Evolutionary conservation across 495 filamentous ascomycete genomes (phyloP).

Genomic region (Aspergillus heteromorphus): DNA sequence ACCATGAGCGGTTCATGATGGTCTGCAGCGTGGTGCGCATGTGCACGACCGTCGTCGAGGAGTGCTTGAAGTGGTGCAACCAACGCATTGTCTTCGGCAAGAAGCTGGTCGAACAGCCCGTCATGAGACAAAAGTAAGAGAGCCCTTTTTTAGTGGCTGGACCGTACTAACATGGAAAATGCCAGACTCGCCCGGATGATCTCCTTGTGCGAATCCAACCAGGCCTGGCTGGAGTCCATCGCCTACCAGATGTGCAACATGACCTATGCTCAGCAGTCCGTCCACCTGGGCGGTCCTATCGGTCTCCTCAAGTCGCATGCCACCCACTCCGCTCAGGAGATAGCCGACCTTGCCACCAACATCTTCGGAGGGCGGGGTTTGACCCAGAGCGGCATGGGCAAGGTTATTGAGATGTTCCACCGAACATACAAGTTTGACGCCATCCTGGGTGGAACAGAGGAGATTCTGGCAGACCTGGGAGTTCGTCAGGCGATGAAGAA

Average conservation of each 20-base stretch:
- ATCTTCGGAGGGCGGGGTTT: constrained; percentile 81
- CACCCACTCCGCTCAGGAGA: constrained; percentile 72
- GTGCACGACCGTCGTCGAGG: constrained; percentile 67
- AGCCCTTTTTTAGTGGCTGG: neutral
- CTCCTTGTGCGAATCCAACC: constrained; percentile 70
- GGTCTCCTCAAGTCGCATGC: constrained; percentile 75
- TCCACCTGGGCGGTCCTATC: constrained; percentile 72
- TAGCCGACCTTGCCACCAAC: constrained; percentile 77
- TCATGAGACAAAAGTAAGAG: constrained; percentile 73
- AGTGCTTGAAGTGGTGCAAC: constrained; percentile 85
- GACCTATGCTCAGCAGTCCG: constrained; percentile 72
- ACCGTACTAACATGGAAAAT: neutral
- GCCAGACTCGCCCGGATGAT: constrained; percentile 77
- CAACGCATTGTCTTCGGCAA: constrained; percentile 84
- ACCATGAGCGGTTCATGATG: constrained; percentile 76
- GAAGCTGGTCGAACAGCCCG: constrained; percentile 74
- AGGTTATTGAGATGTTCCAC: constrained; percentile 74
- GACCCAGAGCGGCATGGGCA: constrained; percentile 79
- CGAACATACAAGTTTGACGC: constrained; percentile 86
- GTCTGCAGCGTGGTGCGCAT: constrained; percentile 56
- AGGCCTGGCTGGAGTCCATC: constrained; percentile 80
- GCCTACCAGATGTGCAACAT: constrained; percentile 87
- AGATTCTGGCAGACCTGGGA: constrained; percentile 76
- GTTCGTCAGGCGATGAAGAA: constrained; percentile 76
- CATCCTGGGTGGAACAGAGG: constrained; percentile 79